Percentiles rank a stretch among this genome's conserved stretches.
These are phyloP conservation scores for Acer yangbiense DNA, from an alignment of 345 rosid species.

Conservation along the genomic window DNA sequence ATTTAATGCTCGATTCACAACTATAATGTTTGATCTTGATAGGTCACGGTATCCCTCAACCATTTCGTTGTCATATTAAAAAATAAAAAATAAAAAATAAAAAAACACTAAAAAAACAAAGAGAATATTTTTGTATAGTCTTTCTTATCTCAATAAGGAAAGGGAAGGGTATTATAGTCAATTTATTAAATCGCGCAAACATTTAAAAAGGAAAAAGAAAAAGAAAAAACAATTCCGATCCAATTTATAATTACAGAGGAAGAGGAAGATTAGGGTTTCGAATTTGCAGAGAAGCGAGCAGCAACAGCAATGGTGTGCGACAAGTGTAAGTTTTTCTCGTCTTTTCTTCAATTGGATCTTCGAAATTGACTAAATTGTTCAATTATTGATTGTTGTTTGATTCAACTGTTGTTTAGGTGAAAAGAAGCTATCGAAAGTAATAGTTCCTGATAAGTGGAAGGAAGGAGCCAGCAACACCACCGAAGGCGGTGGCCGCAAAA, in stretches of 20 bases:
- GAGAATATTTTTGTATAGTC: no score
- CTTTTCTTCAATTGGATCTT: background rate
- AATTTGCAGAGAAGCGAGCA: constrained; percentile 1
- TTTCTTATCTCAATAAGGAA: background rate
- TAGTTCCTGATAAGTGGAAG: constrained; percentile 99
- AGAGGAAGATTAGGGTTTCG: constrained; percentile 30
- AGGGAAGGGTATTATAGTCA: constrained; percentile 7
- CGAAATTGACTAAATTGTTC: background rate
- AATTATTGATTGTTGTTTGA: background rate
- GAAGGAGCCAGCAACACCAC: constrained; percentile 94
- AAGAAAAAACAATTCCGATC: background rate
- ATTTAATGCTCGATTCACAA: no score
- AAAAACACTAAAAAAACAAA: background rate
- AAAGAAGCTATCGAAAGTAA: constrained; percentile 93
- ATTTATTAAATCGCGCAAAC: background rate
- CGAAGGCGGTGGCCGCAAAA: constrained; percentile 94
- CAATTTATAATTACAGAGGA: background rate
- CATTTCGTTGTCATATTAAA: no score
- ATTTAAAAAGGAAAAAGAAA: background rate
- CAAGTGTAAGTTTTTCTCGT: constrained; percentile 54
- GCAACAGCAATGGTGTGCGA: constrained; percentile 79
- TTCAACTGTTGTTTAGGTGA: constrained; percentile 54
- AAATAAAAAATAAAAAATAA: no score
- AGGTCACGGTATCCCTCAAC: no score
- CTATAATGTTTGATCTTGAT: no score